A percentile compares a stretch with the other conserved stretches of the same genome.
Conservation (phyloP, 1,139 yeast genomes). For the Citeromyces hawaiiensis region DNA sequence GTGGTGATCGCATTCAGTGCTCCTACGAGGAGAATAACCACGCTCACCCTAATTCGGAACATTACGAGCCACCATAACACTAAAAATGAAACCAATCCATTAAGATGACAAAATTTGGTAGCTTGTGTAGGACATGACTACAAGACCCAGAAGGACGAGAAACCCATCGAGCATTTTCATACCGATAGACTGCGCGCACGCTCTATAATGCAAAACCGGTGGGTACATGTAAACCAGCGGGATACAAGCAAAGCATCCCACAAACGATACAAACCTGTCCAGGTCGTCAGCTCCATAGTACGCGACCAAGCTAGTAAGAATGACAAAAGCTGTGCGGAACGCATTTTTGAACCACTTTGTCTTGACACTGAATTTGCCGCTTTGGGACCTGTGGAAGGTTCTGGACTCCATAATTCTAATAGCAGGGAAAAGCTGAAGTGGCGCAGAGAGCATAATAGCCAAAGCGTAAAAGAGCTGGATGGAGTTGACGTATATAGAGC, state of each 20-base stretch:
- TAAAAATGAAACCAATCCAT: neutral
- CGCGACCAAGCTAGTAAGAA: conserved; percentile 36
- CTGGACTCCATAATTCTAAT: conserved; percentile 56
- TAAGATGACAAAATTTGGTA: conserved; percentile 32
- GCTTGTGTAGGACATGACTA: conserved; percentile 55
- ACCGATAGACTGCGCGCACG: conserved; percentile 17
- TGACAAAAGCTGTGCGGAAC: conserved; percentile 38
- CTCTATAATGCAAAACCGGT: conserved; percentile 47
- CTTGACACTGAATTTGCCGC: conserved; percentile 39
- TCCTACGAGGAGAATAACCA: too few relatives aligned
- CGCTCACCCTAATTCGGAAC: too few relatives aligned
- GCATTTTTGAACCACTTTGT: conserved; percentile 60
- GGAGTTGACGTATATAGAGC: conserved; percentile 44
- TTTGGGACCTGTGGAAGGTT: conserved; percentile 30
- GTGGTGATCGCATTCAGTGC: too few relatives aligned
- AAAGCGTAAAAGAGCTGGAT: conserved; percentile 57
- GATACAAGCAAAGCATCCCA: conserved; percentile 73
- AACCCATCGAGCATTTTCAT: conserved; percentile 25
- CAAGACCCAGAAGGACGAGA: conserved; percentile 39
- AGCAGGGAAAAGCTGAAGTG: conserved; percentile 67
- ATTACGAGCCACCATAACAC: too few relatives aligned
- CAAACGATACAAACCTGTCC: conserved; percentile 62
- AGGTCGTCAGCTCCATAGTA: conserved; percentile 52
- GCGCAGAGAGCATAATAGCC: conserved; percentile 66
- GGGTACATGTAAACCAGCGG: conserved; percentile 79